These are phyloP conservation scores for Thelephora aurantiotincta DNA, from an alignment of 768 basidiomycete species.

Conservation along the genomic window DNA sequence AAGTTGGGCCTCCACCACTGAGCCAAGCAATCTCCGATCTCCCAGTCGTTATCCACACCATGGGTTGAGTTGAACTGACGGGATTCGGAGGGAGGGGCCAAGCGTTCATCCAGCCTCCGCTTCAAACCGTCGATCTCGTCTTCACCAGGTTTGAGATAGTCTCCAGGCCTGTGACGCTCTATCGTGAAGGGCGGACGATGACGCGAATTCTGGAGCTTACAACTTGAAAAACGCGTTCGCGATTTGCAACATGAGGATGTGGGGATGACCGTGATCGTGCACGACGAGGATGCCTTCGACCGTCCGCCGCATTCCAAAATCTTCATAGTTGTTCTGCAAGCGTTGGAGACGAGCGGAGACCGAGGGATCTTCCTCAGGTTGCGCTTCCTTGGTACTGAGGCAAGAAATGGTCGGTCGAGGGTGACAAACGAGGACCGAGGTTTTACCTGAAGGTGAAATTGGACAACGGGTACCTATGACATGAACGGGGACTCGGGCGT, in stretches of 20 bases:
- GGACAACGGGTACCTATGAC: constrained; percentile 60
- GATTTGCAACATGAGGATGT: constrained; percentile 96
- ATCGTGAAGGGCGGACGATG: background rate
- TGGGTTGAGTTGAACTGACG: constrained; percentile 66
- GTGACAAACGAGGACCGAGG: background rate
- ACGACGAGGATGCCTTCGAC: constrained; percentile 86
- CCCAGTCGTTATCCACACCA: constrained; percentile 83
- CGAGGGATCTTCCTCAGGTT: constrained; percentile 94
- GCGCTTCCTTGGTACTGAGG: constrained; percentile 82
- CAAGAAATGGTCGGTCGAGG: background rate
- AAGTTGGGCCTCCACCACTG: constrained; percentile 99
- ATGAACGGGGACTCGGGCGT: constrained; percentile 1
- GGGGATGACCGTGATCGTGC: constrained; percentile 94
- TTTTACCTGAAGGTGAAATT: constrained; percentile 84
- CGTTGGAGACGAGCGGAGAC: constrained; percentile 90
- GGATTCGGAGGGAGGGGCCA: constrained; percentile 64
- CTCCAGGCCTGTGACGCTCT: constrained; percentile 60
- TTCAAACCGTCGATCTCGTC: constrained; percentile 87
- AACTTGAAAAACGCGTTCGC: constrained; percentile 99
- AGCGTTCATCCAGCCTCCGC: constrained; percentile 74
- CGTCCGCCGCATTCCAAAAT: constrained; percentile 91
- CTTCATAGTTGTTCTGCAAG: constrained; percentile 92
- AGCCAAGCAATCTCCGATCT: constrained; percentile 90
- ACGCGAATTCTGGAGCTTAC: constrained; percentile 30
- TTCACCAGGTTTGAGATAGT: constrained; percentile 95